phyloP scores from a whole-genome alignment of 768 basidiomycete species.

The Lactifluus rugatus region DNA sequence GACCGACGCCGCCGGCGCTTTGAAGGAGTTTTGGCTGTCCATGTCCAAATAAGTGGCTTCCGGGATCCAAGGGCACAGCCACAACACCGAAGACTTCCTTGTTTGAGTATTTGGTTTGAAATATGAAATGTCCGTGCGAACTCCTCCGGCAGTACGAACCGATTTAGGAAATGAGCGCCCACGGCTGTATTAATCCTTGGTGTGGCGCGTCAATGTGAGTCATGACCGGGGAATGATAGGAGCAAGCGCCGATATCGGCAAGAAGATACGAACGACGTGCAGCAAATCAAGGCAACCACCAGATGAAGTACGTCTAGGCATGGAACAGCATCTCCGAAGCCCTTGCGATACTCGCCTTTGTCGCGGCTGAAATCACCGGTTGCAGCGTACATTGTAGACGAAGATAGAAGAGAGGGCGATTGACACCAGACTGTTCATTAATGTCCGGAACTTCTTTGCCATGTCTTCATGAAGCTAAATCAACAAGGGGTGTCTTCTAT shows the following conservation, averaged over 20 bases:
- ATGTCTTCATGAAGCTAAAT: background rate
- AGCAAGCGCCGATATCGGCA: background rate
- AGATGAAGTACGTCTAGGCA: background rate
- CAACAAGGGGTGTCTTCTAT: background rate
- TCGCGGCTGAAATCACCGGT: constrained; percentile 2
- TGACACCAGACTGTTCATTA: background rate
- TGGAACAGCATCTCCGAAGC: background rate
- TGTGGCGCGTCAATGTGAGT: background rate
- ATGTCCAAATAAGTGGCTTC: background rate
- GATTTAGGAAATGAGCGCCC: constrained; percentile 3
- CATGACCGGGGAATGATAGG: background rate
- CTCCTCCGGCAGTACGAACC: constrained; percentile 4
- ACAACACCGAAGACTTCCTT: constrained; percentile 2
- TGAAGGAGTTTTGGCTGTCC: background rate
- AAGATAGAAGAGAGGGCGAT: background rate
- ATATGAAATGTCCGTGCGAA: background rate
- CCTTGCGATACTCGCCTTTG: background rate
- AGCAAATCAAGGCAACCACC: background rate
- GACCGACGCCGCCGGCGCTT: background rate
- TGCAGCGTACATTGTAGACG: background rate
- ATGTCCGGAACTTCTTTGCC: background rate
- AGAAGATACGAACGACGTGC: background rate
- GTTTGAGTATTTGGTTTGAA: background rate
- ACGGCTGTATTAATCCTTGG: background rate
- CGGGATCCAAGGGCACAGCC: constrained; percentile 8